These are phyloP conservation scores for Drosera capensis DNA, from an alignment of 148 eudicot genomes.

Conservation along the genomic window DNA sequence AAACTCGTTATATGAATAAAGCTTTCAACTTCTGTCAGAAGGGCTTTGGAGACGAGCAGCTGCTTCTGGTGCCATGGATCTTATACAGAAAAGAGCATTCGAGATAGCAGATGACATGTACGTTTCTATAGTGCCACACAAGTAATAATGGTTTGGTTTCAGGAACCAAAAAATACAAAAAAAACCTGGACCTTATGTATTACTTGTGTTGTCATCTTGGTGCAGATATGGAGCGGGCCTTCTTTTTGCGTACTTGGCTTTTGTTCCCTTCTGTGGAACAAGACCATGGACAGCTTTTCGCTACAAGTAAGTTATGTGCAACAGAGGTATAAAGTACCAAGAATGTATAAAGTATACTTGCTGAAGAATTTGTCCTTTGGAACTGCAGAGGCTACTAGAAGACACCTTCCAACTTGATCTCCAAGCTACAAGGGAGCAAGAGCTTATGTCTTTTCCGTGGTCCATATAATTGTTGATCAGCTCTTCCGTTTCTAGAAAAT, in stretches of 20 bases:
- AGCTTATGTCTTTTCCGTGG: no score
- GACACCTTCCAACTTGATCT: slow-evolving; percentile 89
- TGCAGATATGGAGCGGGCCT: slow-evolving; percentile 96
- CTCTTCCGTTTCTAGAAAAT: no score
- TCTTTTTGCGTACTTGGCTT: slow-evolving; percentile 72
- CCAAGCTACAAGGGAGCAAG: slow-evolving; percentile 88
- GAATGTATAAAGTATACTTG: neutral
- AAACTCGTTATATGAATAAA: slow-evolving; percentile 48
- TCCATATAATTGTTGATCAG: no score
- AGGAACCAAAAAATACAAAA: no score
- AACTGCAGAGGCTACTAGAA: slow-evolving; percentile 87
- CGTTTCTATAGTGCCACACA: slow-evolving; percentile 7
- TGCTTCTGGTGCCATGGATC: slow-evolving; percentile 68
- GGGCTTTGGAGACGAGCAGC: slow-evolving; percentile 95
- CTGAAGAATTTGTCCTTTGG: slow-evolving; percentile 1
- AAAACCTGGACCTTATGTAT: no score
- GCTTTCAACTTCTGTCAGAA: slow-evolving; percentile 38
- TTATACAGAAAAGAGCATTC: slow-evolving; percentile 78
- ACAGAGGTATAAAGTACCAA: neutral
- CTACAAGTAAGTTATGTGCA: slow-evolving; percentile 40
- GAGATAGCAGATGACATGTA: slow-evolving; percentile 97
- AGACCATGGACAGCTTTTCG: slow-evolving; percentile 79
- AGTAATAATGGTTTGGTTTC: neutral
- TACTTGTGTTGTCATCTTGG: no score
- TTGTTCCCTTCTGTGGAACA: slow-evolving; percentile 79